Conservation (phyloP, 768 basidiomycete species). For the Leccinum broughii region DNA sequence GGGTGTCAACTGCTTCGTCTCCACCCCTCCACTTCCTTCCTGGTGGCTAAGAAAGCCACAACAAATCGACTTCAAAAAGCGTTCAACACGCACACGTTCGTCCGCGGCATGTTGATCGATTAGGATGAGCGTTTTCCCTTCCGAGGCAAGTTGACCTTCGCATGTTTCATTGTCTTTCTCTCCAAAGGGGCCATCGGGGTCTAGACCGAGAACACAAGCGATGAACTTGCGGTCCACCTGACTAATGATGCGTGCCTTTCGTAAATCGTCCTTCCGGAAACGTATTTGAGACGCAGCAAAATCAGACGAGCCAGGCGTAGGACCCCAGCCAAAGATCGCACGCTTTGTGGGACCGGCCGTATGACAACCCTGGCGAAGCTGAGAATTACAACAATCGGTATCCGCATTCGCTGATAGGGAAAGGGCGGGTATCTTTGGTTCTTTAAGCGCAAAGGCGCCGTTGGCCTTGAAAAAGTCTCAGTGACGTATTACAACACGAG, state of each 20-base stretch:
- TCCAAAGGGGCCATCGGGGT: constrained; percentile 15
- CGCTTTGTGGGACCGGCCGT: constrained; percentile 10
- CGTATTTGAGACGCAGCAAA: constrained; percentile 29
- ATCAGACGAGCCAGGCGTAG: constrained; percentile 14
- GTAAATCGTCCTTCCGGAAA: constrained; percentile 57
- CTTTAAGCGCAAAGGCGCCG: constrained; percentile 49
- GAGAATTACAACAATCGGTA: constrained; percentile 12
- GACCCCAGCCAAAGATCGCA: constrained; percentile 8
- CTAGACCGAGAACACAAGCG: constrained; percentile 57
- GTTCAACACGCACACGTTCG: constrained; percentile 90
- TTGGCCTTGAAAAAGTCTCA: constrained; percentile 46
- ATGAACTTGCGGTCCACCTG: constrained; percentile 95
- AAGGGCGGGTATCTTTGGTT: constrained; percentile 47
- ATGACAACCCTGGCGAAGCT: constrained; percentile 14
- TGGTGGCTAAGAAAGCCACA: constrained; percentile 54
- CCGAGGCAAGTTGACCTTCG: constrained; percentile 20
- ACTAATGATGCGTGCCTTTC: constrained; percentile 58
- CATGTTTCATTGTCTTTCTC: constrained; percentile 16
- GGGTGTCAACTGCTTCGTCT: constrained; percentile 47
- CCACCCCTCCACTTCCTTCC: constrained; percentile 38
- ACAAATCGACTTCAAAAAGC: constrained; percentile 74
- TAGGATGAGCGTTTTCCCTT: constrained; percentile 55
- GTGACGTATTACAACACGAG: constrained; percentile 4
- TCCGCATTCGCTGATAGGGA: constrained; percentile 14
- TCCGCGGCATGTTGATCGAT: constrained; percentile 99